Evolutionary conservation across 495 filamentous ascomycete species (phyloP).

Genomic region (Penicillium simplicissimum): DNA sequence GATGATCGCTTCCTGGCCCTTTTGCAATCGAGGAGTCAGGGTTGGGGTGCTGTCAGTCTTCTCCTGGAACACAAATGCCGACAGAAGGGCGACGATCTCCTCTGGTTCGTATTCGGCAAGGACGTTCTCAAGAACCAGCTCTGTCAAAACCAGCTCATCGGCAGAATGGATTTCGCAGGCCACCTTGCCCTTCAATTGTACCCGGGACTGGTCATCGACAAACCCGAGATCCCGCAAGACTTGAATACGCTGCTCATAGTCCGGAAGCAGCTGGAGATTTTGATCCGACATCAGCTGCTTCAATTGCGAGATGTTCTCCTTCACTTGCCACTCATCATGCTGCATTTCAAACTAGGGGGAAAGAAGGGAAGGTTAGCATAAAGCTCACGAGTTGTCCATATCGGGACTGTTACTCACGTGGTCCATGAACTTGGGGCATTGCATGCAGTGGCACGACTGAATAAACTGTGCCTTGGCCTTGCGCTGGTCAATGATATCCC

Average conservation of each 20-base stretch:
- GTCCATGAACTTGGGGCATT: constrained; percentile 76
- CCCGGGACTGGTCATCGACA: constrained; percentile 77
- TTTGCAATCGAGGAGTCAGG: constrained; percentile 80
- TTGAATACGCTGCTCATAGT: constrained; percentile 92
- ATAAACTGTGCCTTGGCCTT: constrained; percentile 58
- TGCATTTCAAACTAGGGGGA: constrained; percentile 74
- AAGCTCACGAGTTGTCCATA: neutral
- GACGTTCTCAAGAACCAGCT: constrained; percentile 94
- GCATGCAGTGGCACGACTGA: constrained; percentile 56
- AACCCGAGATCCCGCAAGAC: constrained; percentile 90
- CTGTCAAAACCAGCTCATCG: constrained; percentile 95
- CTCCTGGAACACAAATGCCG: constrained; percentile 97
- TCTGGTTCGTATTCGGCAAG: constrained; percentile 93
- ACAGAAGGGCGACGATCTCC: constrained; percentile 92
- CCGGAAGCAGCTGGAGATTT: constrained; percentile 93
- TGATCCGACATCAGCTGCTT: constrained; percentile 90
- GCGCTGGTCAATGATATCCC: constrained; percentile 71
- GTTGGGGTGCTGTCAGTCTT: constrained; percentile 85
- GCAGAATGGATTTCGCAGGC: constrained; percentile 98
- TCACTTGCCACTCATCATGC: constrained; percentile 91
- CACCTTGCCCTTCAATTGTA: constrained; percentile 95
- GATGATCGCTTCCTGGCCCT: constrained; percentile 82
- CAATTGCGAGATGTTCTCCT: constrained; percentile 83
- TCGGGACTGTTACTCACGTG: constrained; percentile 60
- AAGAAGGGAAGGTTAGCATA: neutral